A percentile compares a stretch with the other conserved stretches of the same genome.
These are phyloP conservation scores for Penicillium verrucosum DNA, from an alignment of 2,329 filamentous ascomycete genomes.

Conservation along the genomic window DNA sequence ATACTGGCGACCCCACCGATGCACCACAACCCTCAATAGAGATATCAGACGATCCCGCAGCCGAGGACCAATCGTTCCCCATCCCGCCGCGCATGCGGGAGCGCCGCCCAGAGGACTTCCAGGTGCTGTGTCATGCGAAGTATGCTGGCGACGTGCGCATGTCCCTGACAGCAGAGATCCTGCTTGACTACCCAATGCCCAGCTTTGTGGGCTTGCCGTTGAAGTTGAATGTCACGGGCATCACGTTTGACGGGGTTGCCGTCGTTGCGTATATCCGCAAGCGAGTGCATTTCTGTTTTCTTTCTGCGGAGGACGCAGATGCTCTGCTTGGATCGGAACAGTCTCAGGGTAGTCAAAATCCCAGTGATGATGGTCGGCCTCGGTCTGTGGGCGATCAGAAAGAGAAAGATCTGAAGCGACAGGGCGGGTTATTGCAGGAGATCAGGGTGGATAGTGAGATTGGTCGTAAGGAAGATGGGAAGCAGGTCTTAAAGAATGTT, in stretches of 20 bases:
- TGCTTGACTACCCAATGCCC: constrained; percentile 97
- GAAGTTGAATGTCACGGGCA: constrained; percentile 88
- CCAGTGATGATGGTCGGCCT: constrained; percentile 30
- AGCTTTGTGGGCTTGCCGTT: constrained; percentile 95
- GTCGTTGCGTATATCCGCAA: constrained; percentile 88
- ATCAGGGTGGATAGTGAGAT: constrained; percentile 98
- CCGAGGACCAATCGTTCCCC: constrained; percentile 20
- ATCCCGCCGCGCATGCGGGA: constrained; percentile 62
- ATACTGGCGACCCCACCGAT: constrained; percentile 25
- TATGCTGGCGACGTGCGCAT: constrained; percentile 86
- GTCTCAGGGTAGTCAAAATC: constrained; percentile 28
- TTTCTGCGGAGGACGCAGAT: constrained; percentile 86
- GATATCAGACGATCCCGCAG: constrained; percentile 18
- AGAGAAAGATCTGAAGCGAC: constrained; percentile 56
- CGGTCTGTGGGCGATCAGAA: constrained; percentile 37
- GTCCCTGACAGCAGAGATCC: constrained; percentile 87
- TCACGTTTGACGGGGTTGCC: constrained; percentile 93
- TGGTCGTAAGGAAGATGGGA: constrained; percentile 82
- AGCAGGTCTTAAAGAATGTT: constrained; percentile 95
- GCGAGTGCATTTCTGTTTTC: constrained; percentile 87
- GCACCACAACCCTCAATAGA: constrained; percentile 22
- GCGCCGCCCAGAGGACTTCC: constrained; percentile 77
- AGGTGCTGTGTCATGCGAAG: constrained; percentile 85
- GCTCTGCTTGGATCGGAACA: constrained; percentile 60
- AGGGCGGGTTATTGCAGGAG: constrained; percentile 81